Base-by-base conservation (phyloP, 2,329 filamentous ascomycete species). In the Phoma sp. region DNA sequence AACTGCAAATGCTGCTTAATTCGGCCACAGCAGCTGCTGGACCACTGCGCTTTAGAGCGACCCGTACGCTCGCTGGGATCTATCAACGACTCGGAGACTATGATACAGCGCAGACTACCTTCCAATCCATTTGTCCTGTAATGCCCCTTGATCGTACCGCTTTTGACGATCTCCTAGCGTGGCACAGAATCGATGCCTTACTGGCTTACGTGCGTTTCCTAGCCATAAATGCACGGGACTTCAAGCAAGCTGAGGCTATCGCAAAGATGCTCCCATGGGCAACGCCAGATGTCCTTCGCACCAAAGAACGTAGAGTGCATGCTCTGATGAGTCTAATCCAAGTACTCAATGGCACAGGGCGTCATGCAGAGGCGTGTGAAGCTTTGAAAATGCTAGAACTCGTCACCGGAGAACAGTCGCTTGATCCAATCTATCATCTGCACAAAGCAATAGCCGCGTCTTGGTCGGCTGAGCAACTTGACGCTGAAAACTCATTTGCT, bases 121-220 rank as follows among this genome's bases (percentile, higher is more conserved):
- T 50, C 14, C 11, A 10, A 1, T 50, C 33, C 7, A 18, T 50
- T 7, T 50, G 40, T 9, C 47, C 47, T 11, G 10, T 25, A 2
- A 2, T 50, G 1, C 40, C 40, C 9, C 9, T 50, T 25, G 37
- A 18, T 14, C 14, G 7, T 14, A 10, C 24, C 2, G 32, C 11
- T 30, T n/a, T 50, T 9, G 4, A 13, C 4, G 7, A 7, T 7
- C 47, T 37, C 5, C 18, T 1, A 7, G 11, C 24, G 13, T 30
- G 39, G 33, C 33, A 50, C 18, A 38, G 42, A 24, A 44, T 50
- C 18, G 47, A 50, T 24, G 40, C 33, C 13, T 30, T 50, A 3
- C 7, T 50, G 11, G n/a, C 23, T 10, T 49, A 42, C 33, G 2
- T 49, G n/a, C n/a, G 30, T 3, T 27, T 36, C 9, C 18, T 30